A percentile compares a stretch with the other conserved stretches of the same genome.
These are phyloP conservation scores for Piper betle DNA, from an alignment of 164 flowering plant genomes.

Conservation along the genomic window DNA sequence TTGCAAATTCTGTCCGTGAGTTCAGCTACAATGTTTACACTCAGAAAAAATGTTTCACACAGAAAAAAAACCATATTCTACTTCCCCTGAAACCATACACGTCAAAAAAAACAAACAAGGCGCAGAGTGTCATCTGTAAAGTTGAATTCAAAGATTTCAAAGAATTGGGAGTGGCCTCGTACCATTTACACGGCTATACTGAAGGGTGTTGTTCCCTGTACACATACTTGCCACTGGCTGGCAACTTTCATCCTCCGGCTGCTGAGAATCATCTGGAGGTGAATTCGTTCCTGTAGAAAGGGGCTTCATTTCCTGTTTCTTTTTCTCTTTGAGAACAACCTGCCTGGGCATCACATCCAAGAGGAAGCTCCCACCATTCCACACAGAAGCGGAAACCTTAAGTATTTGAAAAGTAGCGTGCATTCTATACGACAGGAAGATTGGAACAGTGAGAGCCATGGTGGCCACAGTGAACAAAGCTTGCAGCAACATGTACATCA, in stretches of 20 bases:
- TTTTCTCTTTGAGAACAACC: conserved; percentile 80
- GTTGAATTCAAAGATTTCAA: too few relatives aligned
- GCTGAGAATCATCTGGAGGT: not conserved
- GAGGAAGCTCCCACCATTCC: conserved; percentile 94
- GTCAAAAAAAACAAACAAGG: too few relatives aligned
- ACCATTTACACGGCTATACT: not conserved
- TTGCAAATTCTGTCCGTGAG: too few relatives aligned
- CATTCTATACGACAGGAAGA: conserved; percentile 66
- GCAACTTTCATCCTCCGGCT: not conserved
- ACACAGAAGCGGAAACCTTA: conserved; percentile 72
- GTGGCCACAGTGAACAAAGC: conserved; percentile 85
- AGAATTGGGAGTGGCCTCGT: not conserved
- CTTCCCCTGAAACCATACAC: too few relatives aligned
- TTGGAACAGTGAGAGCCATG: conserved; percentile 85
- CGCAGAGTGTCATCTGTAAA: too few relatives aligned
- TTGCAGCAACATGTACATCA: conserved; percentile 78
- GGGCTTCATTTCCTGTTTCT: conserved; percentile 48
- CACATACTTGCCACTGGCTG: not conserved
- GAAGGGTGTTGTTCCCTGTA: not conserved
- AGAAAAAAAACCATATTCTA: too few relatives aligned
- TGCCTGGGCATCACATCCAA: conserved; percentile 95
- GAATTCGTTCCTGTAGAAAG: not conserved
- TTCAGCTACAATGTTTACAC: too few relatives aligned
- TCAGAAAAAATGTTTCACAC: too few relatives aligned
- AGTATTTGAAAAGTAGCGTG: conserved; percentile 71